Percentiles rank a stretch among this genome's conserved stretches.
phyloP scores from a whole-genome alignment of 2,329 filamentous ascomycete species.

The Hypomyces perniciosus region DNA sequence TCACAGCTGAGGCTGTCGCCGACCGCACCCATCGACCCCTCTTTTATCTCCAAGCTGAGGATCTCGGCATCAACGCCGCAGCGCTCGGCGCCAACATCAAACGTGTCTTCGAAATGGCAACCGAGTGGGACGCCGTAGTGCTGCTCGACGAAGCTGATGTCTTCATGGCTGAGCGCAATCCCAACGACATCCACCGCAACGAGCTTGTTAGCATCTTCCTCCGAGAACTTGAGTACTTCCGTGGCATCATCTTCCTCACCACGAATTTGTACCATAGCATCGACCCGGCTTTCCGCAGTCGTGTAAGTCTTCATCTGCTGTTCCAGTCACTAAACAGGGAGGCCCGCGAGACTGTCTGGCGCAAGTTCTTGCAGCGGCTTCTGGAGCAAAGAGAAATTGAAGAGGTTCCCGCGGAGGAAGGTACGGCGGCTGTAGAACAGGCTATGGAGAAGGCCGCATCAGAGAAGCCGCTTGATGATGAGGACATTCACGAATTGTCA shows the following conservation, averaged over 20 bases:
- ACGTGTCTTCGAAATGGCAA: conserved; percentile 41
- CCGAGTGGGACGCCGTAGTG: conserved; percentile 45
- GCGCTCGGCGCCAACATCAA: conserved; percentile 42
- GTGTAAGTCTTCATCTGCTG: conserved; percentile 41
- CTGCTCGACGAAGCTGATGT: conserved; percentile 50
- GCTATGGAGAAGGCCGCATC: not conserved
- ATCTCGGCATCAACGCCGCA: conserved; percentile 39
- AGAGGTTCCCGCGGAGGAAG: not conserved
- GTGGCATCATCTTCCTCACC: conserved; percentile 40
- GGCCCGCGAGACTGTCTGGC: conserved; percentile 37
- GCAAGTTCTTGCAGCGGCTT: conserved; percentile 38
- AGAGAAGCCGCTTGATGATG: conserved; percentile 23
- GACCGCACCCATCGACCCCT: conserved; percentile 39
- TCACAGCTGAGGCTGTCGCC: conserved; percentile 39
- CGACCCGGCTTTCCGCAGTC: conserved; percentile 39
- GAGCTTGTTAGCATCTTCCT: conserved; percentile 44
- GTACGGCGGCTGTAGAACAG: conserved; percentile 2
- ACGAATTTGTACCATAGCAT: conserved; percentile 38
- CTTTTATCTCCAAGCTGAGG: conserved; percentile 40
- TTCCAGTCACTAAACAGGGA: conserved; percentile 35
- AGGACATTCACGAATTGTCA: conserved; percentile 33
- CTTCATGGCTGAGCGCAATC: conserved; percentile 42
- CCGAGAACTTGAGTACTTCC: conserved; percentile 40
- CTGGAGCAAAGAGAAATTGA: conserved; percentile 12
- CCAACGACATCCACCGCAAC: conserved; percentile 42